Evolutionary conservation across 495 filamentous ascomycete species (phyloP).

Genomic region (Peziza echinospora): DNA sequence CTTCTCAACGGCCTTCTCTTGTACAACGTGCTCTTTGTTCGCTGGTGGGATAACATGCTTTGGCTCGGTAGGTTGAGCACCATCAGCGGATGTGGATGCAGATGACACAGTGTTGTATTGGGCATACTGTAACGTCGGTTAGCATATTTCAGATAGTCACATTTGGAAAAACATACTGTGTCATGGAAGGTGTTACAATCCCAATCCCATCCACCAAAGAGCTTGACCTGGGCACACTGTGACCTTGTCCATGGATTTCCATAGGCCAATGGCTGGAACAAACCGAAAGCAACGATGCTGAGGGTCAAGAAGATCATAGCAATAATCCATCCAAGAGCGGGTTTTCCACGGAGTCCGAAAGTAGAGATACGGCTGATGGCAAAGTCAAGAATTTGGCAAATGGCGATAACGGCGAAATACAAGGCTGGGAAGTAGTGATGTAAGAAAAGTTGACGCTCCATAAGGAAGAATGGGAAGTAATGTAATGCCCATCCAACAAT

Average conservation of each 20-base stretch:
- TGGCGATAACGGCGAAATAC: slow-evolving; percentile 75
- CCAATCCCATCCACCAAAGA: slow-evolving; percentile 82
- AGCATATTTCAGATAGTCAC: slow-evolving; percentile 20
- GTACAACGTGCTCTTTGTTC: slow-evolving; percentile 1
- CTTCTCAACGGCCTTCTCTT: too few relatives aligned
- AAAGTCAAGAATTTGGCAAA: slow-evolving; percentile 82
- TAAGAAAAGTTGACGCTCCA: slow-evolving; percentile 85
- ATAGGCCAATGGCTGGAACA: slow-evolving; percentile 77
- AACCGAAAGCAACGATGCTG: slow-evolving; percentile 51
- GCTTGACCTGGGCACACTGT: slow-evolving; percentile 67
- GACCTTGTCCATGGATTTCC: slow-evolving; percentile 82
- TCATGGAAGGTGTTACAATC: slow-evolving; percentile 85
- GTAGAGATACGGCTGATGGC: slow-evolving; percentile 41
- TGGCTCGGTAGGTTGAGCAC: slow-evolving; percentile 7
- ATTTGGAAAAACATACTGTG: slow-evolving; percentile 42
- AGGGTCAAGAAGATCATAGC: slow-evolving; percentile 49
- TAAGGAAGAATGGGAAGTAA: slow-evolving; percentile 92
- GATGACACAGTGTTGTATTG: slow-evolving; percentile 10
- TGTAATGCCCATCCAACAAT: slow-evolving; percentile 88
- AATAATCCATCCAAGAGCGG: slow-evolving; percentile 46
- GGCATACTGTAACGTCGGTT: slow-evolving; percentile 13
- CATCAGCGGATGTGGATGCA: slow-evolving; percentile 1
- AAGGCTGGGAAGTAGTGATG: slow-evolving; percentile 93
- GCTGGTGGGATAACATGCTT: slow-evolving; percentile 7
- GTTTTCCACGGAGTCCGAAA: slow-evolving; percentile 46